Evolutionary conservation across 169 alveolate genomes (phyloP), one percentile per base, ranked within the genome.

Genomic region (Cryptosporidium parvum): DNA sequence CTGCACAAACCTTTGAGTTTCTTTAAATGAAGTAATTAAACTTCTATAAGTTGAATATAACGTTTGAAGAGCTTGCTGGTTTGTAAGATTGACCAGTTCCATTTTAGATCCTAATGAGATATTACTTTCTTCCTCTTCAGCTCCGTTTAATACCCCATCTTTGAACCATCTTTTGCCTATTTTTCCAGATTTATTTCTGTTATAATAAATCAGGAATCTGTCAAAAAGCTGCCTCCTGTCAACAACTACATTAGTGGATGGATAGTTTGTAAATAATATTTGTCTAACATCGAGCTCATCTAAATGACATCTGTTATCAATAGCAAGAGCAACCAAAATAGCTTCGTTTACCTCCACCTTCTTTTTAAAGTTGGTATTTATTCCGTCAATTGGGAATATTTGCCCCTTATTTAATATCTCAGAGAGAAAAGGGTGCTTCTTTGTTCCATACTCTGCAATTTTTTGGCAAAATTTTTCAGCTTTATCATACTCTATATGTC

Each of bases 51-150:
- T 80, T 1, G 75, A 62, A 23, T 62, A 65, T 6, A 80, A 69
- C 7, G 75, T 80, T 18, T 65, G 89, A 42, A 80, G 75, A 31
- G 89, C 89, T 18, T 80, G 89, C 8, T 80, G 75, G 39, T 80
- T 80, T 62, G 73, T 80, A 31, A 80, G 70, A 31, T 80, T 65
- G 21, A 80, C 59, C 3, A 48, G 70, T 51, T 80, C 89, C 75
- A 80, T 62, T 21, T 65, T 51, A 8, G 69, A 12, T 4, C 29
- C 58, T 1, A 80, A 29, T 26, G 68, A 9, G 16, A 16, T 80
- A 14, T 37, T 29, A 37, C 44, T 48, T 42, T 80, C 89, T 37
- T 59, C 39, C 62, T 62, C 75, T 31, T 80, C 89, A 18, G 23
- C 62, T 23, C 42, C 80, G 35, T 31, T 80, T 16, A 80, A 23